Conservation (phyloP, 1,139 yeast species). For the Nadsonia commutata region DNA sequence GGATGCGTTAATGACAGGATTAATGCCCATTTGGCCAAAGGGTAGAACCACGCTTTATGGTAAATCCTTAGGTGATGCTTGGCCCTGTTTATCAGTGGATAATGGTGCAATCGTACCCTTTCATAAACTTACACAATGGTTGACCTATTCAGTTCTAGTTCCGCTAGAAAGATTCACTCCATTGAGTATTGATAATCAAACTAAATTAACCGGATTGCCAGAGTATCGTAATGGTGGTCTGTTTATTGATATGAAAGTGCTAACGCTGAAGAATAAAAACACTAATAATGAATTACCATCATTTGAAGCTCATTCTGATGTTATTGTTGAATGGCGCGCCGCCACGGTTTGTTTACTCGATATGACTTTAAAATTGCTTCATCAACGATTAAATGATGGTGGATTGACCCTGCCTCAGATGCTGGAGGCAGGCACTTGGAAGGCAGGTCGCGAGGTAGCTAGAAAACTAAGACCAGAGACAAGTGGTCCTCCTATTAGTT, state of each 20-base stretch:
- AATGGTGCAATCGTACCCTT: conserved; percentile 33
- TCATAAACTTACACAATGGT: conserved; percentile 50
- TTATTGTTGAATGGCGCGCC: conserved; percentile 52
- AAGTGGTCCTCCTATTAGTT: conserved; percentile 45
- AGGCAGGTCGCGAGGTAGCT: conserved; percentile 44
- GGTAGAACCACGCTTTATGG: conserved; percentile 37
- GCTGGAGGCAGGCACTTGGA: conserved; percentile 53
- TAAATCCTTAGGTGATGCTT: conserved; percentile 41
- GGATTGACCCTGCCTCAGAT: conserved; percentile 36
- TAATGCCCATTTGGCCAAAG: conserved; percentile 44
- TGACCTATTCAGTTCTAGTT: conserved; percentile 39
- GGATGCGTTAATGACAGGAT: conserved; percentile 37
- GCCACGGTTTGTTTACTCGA: conserved; percentile 41
- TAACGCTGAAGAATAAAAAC: conserved; percentile 30
- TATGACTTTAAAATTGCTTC: conserved; percentile 32
- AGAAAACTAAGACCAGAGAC: conserved; percentile 30
- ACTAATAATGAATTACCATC: conserved; percentile 28
- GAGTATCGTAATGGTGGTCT: conserved; percentile 53
- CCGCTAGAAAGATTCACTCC: conserved; percentile 32
- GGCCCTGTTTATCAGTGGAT: conserved; percentile 30
- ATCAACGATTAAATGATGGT: conserved; percentile 22
- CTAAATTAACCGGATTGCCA: conserved; percentile 42
- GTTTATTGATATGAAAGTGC: conserved; percentile 37
- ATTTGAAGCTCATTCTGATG: conserved; percentile 38
- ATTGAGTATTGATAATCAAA: conserved; percentile 29